Percentiles rank a stretch among this genome's conserved stretches.
These are phyloP conservation scores for Dittrichia graveolens DNA, from an alignment of 129 eudicot species.

Conservation along the genomic window DNA sequence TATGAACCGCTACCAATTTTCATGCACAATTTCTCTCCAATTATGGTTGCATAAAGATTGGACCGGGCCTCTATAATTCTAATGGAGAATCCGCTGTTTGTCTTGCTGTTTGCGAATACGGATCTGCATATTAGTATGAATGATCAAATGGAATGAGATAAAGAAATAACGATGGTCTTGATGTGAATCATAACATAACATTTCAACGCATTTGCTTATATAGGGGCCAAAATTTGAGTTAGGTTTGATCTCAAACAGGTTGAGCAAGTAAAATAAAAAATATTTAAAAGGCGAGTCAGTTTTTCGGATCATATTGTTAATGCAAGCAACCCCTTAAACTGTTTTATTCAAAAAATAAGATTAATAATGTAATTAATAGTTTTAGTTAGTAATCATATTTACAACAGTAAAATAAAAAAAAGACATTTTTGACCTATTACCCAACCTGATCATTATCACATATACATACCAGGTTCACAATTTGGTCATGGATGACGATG, in stretches of 20 bases:
- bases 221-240: not conserved
- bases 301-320: too few relatives aligned
- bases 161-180: not conserved
- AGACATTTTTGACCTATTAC: not conserved
- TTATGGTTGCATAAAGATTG: constrained; percentile 75
- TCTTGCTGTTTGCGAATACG: constrained; percentile 62
- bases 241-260: not conserved
- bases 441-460: not conserved
- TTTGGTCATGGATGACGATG: constrained; percentile 57
- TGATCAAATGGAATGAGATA: not conserved
- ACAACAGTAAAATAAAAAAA: too few relatives aligned
- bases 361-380: not conserved
- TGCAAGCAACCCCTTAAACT: not conserved
- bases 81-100: constrained; percentile 66
- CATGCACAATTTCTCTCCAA: constrained; percentile 77
- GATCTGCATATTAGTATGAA: constrained; percentile 47
- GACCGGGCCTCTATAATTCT: constrained; percentile 74
- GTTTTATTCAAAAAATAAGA: not conserved
- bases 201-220: not conserved
- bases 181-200: not conserved
- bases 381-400: too few relatives aligned
- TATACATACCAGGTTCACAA: constrained; percentile 68
- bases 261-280: too few relatives aligned
- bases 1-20: constrained; percentile 89
- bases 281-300: too few relatives aligned